A percentile compares a stretch with the other conserved stretches of the same genome.
These are phyloP conservation scores for Hypoxylon sp. DNA, from an alignment of 2,329 filamentous ascomycete species.

Conservation along the genomic window DNA sequence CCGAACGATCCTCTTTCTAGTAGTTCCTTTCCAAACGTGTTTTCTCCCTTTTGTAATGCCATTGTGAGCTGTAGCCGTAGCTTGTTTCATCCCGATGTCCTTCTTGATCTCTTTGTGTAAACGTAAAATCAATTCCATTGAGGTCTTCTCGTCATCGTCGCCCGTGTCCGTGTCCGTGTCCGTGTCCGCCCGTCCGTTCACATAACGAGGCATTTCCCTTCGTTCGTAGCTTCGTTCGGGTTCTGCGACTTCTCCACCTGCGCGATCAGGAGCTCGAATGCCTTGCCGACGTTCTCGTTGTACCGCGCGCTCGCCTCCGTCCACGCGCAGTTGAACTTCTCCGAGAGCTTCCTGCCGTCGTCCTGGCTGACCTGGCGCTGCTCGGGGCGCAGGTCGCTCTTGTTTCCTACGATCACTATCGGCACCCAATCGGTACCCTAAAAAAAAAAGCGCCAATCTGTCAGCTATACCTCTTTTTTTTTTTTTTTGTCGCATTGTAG, in stretches of 20 bases:
- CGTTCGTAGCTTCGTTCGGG: slow-evolving; percentile 82
- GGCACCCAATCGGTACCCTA: slow-evolving; percentile 88
- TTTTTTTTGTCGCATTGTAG: too few relatives aligned
- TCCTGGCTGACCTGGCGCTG: slow-evolving; percentile 90
- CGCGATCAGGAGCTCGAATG: slow-evolving; percentile 92
- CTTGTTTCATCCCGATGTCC: slow-evolving; percentile 4
- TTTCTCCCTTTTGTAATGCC: neutral
- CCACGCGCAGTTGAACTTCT: slow-evolving; percentile 91
- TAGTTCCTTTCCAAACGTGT: slow-evolving; percentile 19
- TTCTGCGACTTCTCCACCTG: slow-evolving; percentile 97
- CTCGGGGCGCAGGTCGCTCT: slow-evolving; percentile 91
- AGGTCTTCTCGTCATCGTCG: too few relatives aligned
- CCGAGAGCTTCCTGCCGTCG: slow-evolving; percentile 84
- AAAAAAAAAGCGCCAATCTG: neutral
- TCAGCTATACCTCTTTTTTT: too few relatives aligned
- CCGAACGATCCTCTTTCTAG: slow-evolving; percentile 7
- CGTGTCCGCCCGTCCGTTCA: slow-evolving; percentile 58
- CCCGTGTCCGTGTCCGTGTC: too few relatives aligned
- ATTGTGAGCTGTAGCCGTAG: neutral
- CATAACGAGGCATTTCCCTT: slow-evolving; percentile 88
- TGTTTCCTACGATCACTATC: slow-evolving; percentile 96
- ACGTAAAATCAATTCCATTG: neutral
- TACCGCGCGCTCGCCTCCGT: slow-evolving; percentile 95
- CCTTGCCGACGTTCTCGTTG: slow-evolving; percentile 91
- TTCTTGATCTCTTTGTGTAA: slow-evolving; percentile 6